A percentile compares a stretch with the other conserved stretches of the same genome.
These are phyloP conservation scores for Curvularia eragrostidis DNA, from an alignment of 2,329 filamentous ascomycete species.

Conservation along the genomic window DNA sequence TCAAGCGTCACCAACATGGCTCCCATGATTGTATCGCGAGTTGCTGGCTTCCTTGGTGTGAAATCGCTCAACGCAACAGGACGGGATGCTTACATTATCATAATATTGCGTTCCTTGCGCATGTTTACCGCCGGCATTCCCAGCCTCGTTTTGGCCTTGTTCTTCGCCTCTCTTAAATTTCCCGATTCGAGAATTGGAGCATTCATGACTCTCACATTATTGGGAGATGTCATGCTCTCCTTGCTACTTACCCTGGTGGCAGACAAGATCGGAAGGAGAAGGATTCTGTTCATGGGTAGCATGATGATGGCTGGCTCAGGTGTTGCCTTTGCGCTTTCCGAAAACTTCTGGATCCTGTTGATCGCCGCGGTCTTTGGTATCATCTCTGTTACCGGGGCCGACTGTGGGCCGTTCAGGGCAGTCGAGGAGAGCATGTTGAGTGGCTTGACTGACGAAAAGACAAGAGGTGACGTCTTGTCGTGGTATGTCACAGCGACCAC, in stretches of 20 bases:
- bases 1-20: slow-evolving; percentile 21
- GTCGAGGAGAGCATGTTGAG: slow-evolving; percentile 48
- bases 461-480: slow-evolving; percentile 47
- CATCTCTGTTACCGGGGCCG: slow-evolving; percentile 46
- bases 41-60: slow-evolving; percentile 42
- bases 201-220: slow-evolving; percentile 52
- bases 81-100: slow-evolving; percentile 52
- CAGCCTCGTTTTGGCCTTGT: slow-evolving; percentile 48
- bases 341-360: slow-evolving; percentile 49
- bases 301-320: slow-evolving; percentile 49
- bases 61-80: slow-evolving; percentile 43
- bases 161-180: slow-evolving; percentile 47
- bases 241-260: slow-evolving; percentile 50
- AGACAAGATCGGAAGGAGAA: slow-evolving; percentile 46
- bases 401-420: slow-evolving; percentile 46
- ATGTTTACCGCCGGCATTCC: slow-evolving; percentile 49
- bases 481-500: slow-evolving; percentile 51
- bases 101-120: slow-evolving; percentile 48
- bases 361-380: slow-evolving; percentile 50
- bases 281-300: slow-evolving; percentile 45
- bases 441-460: slow-evolving; percentile 45
- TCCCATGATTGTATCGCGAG: slow-evolving; percentile 26
- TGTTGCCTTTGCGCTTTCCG: slow-evolving; percentile 43
- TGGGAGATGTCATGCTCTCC: slow-evolving; percentile 49
- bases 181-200: slow-evolving; percentile 47